Evolutionary conservation across 768 basidiomycete species (phyloP).

Genomic region (Clitopilus hobsonii): DNA sequence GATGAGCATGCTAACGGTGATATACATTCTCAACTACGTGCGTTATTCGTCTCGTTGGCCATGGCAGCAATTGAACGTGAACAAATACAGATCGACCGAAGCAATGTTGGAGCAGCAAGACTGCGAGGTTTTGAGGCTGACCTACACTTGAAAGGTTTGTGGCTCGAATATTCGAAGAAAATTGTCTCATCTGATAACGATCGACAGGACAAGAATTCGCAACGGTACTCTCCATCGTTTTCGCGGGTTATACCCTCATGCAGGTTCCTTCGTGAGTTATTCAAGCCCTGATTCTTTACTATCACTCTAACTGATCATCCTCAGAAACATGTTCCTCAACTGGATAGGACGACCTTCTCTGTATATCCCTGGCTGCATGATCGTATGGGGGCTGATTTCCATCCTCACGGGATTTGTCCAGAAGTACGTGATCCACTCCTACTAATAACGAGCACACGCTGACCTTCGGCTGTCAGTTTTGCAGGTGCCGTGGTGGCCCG

Average conservation of each 20-base stretch:
- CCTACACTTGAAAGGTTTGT: constrained; percentile 33
- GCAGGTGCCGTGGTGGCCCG: constrained; percentile 35
- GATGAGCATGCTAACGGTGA: constrained; percentile 25
- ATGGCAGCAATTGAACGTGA: not conserved
- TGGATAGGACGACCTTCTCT: constrained; percentile 49
- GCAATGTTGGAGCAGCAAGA: constrained; percentile 55
- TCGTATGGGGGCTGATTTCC: constrained; percentile 48
- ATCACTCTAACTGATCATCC: constrained; percentile 25
- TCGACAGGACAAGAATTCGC: constrained; percentile 34
- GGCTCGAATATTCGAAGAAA: not conserved
- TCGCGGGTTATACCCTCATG: constrained; percentile 28
- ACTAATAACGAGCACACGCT: not conserved
- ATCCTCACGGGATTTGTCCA: constrained; percentile 28
- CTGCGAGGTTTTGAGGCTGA: constrained; percentile 49
- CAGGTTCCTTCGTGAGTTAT: constrained; percentile 26
- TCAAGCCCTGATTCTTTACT: not conserved
- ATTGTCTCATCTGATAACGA: not conserved
- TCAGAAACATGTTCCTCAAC: constrained; percentile 56
- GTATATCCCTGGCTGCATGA: constrained; percentile 48
- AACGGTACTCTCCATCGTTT: constrained; percentile 45
- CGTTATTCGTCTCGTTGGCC: not conserved
- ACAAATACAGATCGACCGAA: constrained; percentile 44
- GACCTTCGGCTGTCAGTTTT: constrained; percentile 24
- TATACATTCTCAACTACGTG: constrained; percentile 19
- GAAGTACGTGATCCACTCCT: constrained; percentile 15